phyloP scores from a whole-genome alignment of 225 moss, liverwort and hornwort genomes.

The Neckera pumila region DNA sequence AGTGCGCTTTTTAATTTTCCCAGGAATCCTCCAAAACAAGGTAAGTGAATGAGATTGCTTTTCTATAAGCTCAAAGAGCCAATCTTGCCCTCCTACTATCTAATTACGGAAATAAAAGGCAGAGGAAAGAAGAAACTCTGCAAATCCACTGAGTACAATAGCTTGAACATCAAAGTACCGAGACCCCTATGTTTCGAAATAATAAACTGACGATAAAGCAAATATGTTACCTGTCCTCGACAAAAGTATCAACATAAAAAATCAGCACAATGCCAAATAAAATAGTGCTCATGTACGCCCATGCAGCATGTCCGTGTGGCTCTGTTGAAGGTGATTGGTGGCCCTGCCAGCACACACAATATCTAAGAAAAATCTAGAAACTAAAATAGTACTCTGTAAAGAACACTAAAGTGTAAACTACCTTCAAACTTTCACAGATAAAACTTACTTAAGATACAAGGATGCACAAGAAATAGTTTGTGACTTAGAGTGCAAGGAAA shows the following conservation, averaged over 20 bases:
- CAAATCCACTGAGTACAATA: neutral
- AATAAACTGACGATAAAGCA: neutral
- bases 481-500: neutral
- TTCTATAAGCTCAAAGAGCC: neutral
- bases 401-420: neutral
- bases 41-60: neutral
- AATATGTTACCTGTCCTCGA: constrained; percentile 65
- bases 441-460: neutral
- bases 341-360: constrained; percentile 32
- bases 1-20: neutral
- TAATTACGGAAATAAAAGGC: neutral
- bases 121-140: neutral
- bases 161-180: neutral
- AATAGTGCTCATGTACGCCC: constrained; percentile 66
- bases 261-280: constrained; percentile 74
- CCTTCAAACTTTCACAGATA: neutral
- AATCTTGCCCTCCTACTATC: neutral
- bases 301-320: constrained; percentile 53
- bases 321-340: constrained; percentile 36
- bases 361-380: neutral
- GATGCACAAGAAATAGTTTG: neutral
- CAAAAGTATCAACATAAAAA: constrained; percentile 91
- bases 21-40: neutral
- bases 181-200: neutral
- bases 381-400: neutral